These are phyloP conservation scores for Verticillium isaacii DNA, from an alignment of 2,329 filamentous ascomycete species.

Conservation along the genomic window DNA sequence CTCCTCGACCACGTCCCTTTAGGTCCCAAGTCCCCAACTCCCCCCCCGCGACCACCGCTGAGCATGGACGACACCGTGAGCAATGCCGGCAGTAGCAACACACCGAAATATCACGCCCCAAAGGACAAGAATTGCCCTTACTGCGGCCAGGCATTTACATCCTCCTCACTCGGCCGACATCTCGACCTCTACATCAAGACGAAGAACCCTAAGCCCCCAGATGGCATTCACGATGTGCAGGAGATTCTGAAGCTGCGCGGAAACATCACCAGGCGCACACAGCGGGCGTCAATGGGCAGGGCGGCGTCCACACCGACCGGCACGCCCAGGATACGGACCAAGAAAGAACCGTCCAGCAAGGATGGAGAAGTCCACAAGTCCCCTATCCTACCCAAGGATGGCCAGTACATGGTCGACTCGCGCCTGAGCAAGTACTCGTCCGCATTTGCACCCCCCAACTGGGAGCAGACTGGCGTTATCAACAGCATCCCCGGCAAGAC, in stretches of 20 bases:
- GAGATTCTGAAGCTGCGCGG: slow-evolving; percentile 81
- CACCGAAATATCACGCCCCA: slow-evolving; percentile 38
- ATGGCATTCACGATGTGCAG: slow-evolving; percentile 86
- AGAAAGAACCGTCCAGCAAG: slow-evolving; percentile 28
- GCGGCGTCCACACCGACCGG: slow-evolving; percentile 56
- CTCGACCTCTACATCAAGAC: slow-evolving; percentile 92
- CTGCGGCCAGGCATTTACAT: slow-evolving; percentile 86
- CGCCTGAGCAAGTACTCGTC: slow-evolving; percentile 45
- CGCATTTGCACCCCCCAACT: slow-evolving; percentile 44
- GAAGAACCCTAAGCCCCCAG: slow-evolving; percentile 82
- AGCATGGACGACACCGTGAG: slow-evolving; percentile 20
- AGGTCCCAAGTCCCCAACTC: not conserved
- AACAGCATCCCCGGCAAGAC: slow-evolving; percentile 58
- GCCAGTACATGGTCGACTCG: slow-evolving; percentile 36
- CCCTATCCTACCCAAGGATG: slow-evolving; percentile 35
- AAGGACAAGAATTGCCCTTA: slow-evolving; percentile 90
- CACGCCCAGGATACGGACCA: slow-evolving; percentile 39
- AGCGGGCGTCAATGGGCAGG: slow-evolving; percentile 58
- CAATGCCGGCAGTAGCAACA: slow-evolving; percentile 31
- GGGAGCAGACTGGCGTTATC: slow-evolving; percentile 75
- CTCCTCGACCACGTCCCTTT: not conserved
- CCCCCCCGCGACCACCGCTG: not conserved
- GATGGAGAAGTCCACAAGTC: slow-evolving; percentile 12
- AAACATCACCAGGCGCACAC: slow-evolving; percentile 80
- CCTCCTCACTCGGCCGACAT: slow-evolving; percentile 87